phyloP scores from a whole-genome alignment of 2,329 filamentous ascomycete genomes.

The Cryphonectria carpinicola region DNA sequence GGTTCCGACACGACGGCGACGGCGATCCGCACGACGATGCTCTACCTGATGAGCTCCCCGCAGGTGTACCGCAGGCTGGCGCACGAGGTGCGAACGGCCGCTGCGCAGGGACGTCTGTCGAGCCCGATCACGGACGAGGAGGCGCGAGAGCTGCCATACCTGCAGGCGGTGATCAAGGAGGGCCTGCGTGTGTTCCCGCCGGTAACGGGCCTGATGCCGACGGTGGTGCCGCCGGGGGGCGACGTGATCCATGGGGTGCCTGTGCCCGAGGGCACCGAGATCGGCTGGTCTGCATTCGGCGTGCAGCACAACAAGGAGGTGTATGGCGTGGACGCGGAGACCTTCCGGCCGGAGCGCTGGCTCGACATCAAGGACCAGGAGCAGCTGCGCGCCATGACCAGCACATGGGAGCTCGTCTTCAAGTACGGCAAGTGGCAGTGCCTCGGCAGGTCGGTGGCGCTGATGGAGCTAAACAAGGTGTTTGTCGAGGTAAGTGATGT shows the following conservation, averaged over 20 bases:
- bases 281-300: constrained; percentile 48
- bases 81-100: constrained; percentile 45
- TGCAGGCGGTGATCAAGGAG: constrained; percentile 56
- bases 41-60: constrained; percentile 51
- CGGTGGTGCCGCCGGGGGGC: constrained; percentile 43
- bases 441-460: constrained; percentile 50
- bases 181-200: constrained; percentile 52
- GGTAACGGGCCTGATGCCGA: constrained; percentile 42
- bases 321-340: constrained; percentile 45
- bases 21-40: constrained; percentile 49
- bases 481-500: constrained; percentile 45
- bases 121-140: constrained; percentile 43
- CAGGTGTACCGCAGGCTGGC: constrained; percentile 46
- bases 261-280: constrained; percentile 50
- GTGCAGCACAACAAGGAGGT: constrained; percentile 43
- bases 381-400: constrained; percentile 41
- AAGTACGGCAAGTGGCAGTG: constrained; percentile 48
- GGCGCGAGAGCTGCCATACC: constrained; percentile 47
- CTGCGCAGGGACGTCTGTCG: constrained; percentile 37
- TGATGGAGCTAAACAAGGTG: constrained; percentile 50
- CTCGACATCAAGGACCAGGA: constrained; percentile 43
- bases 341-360: constrained; percentile 56
- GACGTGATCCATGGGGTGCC: constrained; percentile 43
- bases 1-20: constrained; percentile 58
- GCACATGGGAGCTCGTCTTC: constrained; percentile 48